Base-by-base conservation (phyloP, 345 rosid genomes). In the Durio zibethinus region DNA sequence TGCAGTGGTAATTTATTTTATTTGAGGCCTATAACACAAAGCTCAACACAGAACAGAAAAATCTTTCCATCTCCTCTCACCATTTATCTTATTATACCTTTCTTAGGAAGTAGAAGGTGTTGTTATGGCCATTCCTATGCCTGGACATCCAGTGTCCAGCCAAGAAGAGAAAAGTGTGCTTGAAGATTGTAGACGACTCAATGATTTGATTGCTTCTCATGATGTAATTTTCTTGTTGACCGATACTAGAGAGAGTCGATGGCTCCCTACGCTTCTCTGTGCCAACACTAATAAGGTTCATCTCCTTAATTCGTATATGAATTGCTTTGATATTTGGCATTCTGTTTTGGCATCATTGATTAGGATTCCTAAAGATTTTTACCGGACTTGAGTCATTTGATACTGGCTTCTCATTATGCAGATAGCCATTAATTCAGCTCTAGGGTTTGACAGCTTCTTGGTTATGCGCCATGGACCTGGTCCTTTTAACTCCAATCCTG, bases 381-480 rank as follows among this genome's bases (percentile, higher is more conserved):
- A 52, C 61, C 10, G 7, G 42, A 48, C 38, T 69, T 45, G 56
- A 50, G 20, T 31, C 56, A 40, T 74, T 64, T 73, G 59, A 25
- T 68, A 27, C 52, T 57, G 57, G 50, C 72, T 31, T 56, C 21
- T 78, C 73, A 54, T 38, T 66, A 69, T 81, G 80, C 91, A 95
- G 99, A 90, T 92, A 15, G 84, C 98, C 20, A 91, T 93, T 73
- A 93, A 91, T 31, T 89, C 97, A n/a, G 98, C 97, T 82, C 87
- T 96, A 50, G 97, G 99, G 75, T 96, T 93, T 74, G 99, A 96
- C 74, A 93, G 99, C 84, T 92, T 91, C 87, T 88, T 93, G 86
- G 99, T 96, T 42, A 92, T 96, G 97, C 92, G 98, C 33, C 99
- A 96, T 86, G 99, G 98, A n/a, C 88, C 94, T 31, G 97, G 94